Percentiles rank a stretch among this genome's conserved stretches.
Conservation (phyloP, 2,329 filamentous ascomycete genomes). For the Cryphonectria nitschkei region DNA sequence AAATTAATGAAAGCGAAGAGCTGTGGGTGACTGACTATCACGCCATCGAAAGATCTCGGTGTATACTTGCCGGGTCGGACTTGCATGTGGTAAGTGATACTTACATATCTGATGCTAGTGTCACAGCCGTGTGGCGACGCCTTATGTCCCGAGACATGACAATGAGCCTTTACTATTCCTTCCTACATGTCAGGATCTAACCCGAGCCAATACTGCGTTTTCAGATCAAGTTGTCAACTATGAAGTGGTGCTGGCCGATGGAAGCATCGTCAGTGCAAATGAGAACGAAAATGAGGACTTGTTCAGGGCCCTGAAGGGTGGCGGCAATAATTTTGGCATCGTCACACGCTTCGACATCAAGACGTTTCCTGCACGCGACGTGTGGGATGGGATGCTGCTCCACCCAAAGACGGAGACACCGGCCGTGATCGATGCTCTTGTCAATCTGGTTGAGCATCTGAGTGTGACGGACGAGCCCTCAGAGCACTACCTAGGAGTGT, state of each 20-base stretch:
- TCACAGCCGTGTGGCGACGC: neutral
- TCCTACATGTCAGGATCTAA: neutral
- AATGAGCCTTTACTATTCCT: neutral
- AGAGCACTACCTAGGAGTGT: neutral
- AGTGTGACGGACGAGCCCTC: neutral
- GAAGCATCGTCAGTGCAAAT: constrained; percentile 10
- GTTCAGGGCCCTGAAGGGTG: constrained; percentile 30
- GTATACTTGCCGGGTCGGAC: constrained; percentile 7
- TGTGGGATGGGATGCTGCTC: constrained; percentile 32
- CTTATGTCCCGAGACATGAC: neutral
- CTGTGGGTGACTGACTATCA: neutral
- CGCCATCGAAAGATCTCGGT: neutral
- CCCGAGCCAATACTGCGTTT: constrained; percentile 34
- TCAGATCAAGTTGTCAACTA: constrained; percentile 16
- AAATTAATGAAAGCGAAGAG: neutral
- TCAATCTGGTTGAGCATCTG: neutral
- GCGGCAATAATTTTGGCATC: constrained; percentile 48
- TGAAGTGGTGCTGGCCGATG: constrained; percentile 20
- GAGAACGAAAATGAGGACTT: constrained; percentile 2
- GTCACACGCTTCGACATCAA: constrained; percentile 34
- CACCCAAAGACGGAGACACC: neutral
- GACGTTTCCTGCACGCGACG: constrained; percentile 26
- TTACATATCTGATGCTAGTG: no score
- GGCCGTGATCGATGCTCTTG: constrained; percentile 24
- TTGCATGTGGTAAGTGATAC: constrained; percentile 10